phyloP scores from a whole-genome alignment of 225 moss, liverwort and hornwort genomes.

The Pseudoscleropodium purum region DNA sequence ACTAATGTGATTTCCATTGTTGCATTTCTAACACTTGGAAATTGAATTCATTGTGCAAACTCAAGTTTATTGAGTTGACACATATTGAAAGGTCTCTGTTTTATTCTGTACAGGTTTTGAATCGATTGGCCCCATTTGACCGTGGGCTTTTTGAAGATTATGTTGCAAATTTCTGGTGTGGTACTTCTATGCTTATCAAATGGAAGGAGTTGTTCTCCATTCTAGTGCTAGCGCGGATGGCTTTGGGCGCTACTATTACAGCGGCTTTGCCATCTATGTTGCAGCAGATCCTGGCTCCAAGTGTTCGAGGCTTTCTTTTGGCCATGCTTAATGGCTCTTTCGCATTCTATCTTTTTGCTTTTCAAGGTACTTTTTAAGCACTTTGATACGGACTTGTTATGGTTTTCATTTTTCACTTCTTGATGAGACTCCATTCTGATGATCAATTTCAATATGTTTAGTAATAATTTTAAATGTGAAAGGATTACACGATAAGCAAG shows the following conservation, averaged over 20 bases:
- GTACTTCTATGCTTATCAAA: conserved; percentile 73
- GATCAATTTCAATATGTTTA: background rate
- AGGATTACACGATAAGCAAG: background rate
- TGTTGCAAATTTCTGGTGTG: conserved; percentile 99
- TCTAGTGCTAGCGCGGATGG: conserved; percentile 59
- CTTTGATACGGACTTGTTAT: background rate
- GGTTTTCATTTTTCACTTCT: background rate
- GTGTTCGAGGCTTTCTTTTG: conserved; percentile 69
- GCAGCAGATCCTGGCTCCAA: conserved; percentile 82
- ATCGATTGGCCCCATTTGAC: conserved; percentile 72
- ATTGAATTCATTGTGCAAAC: background rate
- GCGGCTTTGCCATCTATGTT: conserved; percentile 85
- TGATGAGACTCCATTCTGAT: background rate
- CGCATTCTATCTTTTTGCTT: conserved; percentile 87
- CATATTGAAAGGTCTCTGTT: background rate
- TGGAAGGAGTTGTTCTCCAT: conserved; percentile 80
- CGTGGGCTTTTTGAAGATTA: conserved; percentile 94
- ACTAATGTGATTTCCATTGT: background rate
- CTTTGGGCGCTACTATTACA: conserved; percentile 63
- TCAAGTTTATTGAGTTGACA: background rate
- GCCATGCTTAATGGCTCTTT: conserved; percentile 90
- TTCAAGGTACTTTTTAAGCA: conserved; percentile 58
- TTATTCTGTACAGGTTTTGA: conserved; percentile 45
- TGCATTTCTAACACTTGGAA: background rate
- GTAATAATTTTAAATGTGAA: background rate